Evolutionary conservation across 108 stramenopile species (phyloP).

Genomic region (Nannochloropsis salina): DNA sequence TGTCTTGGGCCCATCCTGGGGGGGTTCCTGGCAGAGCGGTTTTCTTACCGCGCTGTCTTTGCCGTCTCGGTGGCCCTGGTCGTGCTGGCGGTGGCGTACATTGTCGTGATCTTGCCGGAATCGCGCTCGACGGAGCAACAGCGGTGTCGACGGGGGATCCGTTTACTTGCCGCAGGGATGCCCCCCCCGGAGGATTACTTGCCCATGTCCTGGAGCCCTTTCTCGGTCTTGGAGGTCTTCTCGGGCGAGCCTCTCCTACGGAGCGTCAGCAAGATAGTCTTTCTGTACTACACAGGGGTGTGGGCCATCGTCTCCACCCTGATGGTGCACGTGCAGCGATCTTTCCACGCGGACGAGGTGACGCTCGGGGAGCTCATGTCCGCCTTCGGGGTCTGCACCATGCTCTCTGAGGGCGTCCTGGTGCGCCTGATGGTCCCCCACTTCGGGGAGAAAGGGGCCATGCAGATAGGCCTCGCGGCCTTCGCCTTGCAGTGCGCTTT

Average conservation of each 20-base stretch:
- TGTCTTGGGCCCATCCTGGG: slow-evolving; percentile 87
- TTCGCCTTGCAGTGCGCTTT: slow-evolving; percentile 82
- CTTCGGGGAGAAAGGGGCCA: slow-evolving; percentile 39
- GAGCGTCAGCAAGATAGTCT: slow-evolving; percentile 70
- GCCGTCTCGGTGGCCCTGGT: slow-evolving; percentile 38
- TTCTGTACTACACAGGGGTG: slow-evolving; percentile 82
- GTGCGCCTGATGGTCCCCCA: not conserved
- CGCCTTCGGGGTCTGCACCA: slow-evolving; percentile 79
- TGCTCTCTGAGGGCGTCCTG: slow-evolving; percentile 75
- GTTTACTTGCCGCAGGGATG: not conserved
- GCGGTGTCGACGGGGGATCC: slow-evolving; percentile 3
- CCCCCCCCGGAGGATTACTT: not conserved
- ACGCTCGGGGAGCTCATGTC: slow-evolving; percentile 82
- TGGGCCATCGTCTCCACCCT: slow-evolving; percentile 88
- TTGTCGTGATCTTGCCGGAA: slow-evolving; percentile 48
- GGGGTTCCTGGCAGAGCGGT: slow-evolving; percentile 73
- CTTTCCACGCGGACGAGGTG: slow-evolving; percentile 61
- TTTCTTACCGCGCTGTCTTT: slow-evolving; percentile 55
- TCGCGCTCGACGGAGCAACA: slow-evolving; percentile 23
- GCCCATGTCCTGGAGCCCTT: slow-evolving; percentile 36
- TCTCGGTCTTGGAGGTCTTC: slow-evolving; percentile 27
- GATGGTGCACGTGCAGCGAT: slow-evolving; percentile 44
- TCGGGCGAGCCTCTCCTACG: slow-evolving; percentile 58
- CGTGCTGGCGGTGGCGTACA: slow-evolving; percentile 44
- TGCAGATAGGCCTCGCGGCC: slow-evolving; percentile 65